Percentiles rank a stretch among this genome's conserved stretches.
phyloP scores from a whole-genome alignment of 495 filamentous ascomycete species.

The Trichoderma virens region DNA sequence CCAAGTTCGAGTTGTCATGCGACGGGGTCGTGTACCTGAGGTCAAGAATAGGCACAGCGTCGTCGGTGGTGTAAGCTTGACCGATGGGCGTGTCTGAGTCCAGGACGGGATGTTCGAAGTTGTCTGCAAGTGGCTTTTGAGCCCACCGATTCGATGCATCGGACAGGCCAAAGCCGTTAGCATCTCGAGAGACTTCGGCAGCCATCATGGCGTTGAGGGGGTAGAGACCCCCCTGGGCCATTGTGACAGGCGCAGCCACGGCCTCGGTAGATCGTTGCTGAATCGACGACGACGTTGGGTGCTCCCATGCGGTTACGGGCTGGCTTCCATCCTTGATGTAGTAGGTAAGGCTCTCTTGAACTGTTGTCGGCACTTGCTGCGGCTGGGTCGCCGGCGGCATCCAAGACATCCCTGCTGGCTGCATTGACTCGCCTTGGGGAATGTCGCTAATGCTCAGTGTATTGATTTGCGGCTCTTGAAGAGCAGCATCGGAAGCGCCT shows the following conservation, averaged over 20 bases:
- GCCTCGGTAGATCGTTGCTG: neutral
- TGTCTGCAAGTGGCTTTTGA: conserved; percentile 43
- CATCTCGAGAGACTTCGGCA: conserved; percentile 15
- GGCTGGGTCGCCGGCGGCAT: neutral
- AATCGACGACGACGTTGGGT: neutral
- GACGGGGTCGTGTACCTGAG: conserved; percentile 34
- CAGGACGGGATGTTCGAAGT: conserved; percentile 36
- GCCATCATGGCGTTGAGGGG: conserved; percentile 14
- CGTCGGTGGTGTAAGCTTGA: conserved; percentile 48
- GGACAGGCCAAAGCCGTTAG: conserved; percentile 18
- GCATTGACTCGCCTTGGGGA: neutral
- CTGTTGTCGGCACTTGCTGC: conserved; percentile 6
- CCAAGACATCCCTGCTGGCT: neutral
- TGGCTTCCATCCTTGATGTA: neutral
- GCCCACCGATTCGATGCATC: conserved; percentile 37
- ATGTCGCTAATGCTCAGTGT: conserved; percentile 2
- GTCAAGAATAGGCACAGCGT: conserved; percentile 48
- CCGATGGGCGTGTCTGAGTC: conserved; percentile 46
- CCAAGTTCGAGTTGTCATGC: conserved; percentile 31
- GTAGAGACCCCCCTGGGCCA: conserved; percentile 1
- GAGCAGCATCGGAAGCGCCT: neutral
- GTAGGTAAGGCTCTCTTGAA: neutral
- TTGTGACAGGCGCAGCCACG: conserved; percentile 12
- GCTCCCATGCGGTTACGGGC: neutral
- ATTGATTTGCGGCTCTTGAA: neutral